Evolutionary conservation across 352 stramenopile species (phyloP).

Genomic region (Phytophthora fragariaefolia): DNA sequence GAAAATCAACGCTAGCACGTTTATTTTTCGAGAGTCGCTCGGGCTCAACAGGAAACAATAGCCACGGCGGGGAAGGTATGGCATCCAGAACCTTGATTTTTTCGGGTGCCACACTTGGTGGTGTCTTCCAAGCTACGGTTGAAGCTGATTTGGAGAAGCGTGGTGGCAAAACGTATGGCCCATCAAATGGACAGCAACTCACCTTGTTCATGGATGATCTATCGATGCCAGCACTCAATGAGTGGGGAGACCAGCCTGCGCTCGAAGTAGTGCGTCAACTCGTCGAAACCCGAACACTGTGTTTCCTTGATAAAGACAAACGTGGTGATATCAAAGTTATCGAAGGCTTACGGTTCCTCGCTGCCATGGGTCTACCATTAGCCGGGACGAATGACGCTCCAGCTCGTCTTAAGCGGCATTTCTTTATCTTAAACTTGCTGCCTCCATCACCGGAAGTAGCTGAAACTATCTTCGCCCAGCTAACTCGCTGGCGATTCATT

Average conservation of each 20-base stretch:
- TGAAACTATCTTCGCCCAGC: conserved; percentile 88
- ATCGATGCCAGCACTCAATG: conserved; percentile 68
- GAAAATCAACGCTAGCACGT: conserved; percentile 85
- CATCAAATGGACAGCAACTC: conserved; percentile 71
- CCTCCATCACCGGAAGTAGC: conserved; percentile 78
- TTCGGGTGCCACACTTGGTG: conserved; percentile 78
- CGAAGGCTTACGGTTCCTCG: conserved; percentile 72
- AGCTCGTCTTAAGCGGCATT: conserved; percentile 91
- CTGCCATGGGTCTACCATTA: conserved; percentile 64
- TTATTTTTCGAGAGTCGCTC: conserved; percentile 72
- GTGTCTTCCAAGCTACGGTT: conserved; percentile 81
- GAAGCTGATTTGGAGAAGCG: conserved; percentile 82
- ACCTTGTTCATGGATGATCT: conserved; percentile 87
- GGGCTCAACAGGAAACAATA: neutral
- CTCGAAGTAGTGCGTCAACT: conserved; percentile 80
- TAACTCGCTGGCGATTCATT: conserved; percentile 66
- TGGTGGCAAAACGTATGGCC: conserved; percentile 81
- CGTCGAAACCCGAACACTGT: conserved; percentile 69
- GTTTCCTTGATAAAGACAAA: conserved; percentile 89
- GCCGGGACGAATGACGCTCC: conserved; percentile 87
- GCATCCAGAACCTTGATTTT: conserved; percentile 90
- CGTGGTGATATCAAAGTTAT: conserved; percentile 80
- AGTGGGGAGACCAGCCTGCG: conserved; percentile 80
- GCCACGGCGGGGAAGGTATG: conserved; percentile 46
- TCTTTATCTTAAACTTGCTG: conserved; percentile 89